Evolutionary conservation across 495 filamentous ascomycete species (phyloP), one percentile per base, ranked within the genome.

Genomic region (Daldinia vernicosa): DNA sequence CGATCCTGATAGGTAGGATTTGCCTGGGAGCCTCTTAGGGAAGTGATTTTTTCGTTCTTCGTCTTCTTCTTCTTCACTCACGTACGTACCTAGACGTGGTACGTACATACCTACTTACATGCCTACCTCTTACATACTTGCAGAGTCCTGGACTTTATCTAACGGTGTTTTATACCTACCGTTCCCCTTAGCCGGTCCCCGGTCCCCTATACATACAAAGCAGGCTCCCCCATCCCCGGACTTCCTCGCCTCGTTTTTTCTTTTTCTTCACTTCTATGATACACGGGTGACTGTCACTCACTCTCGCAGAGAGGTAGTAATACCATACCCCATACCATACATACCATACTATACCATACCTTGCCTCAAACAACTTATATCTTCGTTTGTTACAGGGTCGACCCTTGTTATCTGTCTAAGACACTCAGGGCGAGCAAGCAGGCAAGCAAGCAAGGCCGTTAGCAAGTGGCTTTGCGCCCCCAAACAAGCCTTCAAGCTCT

Each of bases 1-100:
- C 35, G n/a, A 12, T 73, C 55, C 70, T 69, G 66, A 73, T 73
- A 73, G 70, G 70, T 58, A 73, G 70, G 60, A 12, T 39, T 22
- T 72, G 60, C 56, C 39, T 40, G 27, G 47, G 69, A 71, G 69
- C 69, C 69, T 71, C 69, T 64, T 55, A 9, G 26, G n/a, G 47
- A 53, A 51, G 52, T 47, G 6, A 1, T 6, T 8, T 0, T 43
- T 17, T 43, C n/a, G n/a, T n/a, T n/a, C n/a, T n/a, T n/a, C n/a
- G n/a, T n/a, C n/a, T n/a, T n/a, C n/a, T n/a, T n/a, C n/a, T n/a
- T 17, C 0, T 43, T 19, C 40, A 45, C 40, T 22, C 55, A 28
- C 11, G 50, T 53, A 52, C 28, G 54, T 63, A 53, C 63, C 24
- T 52, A 47, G 8, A 54, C 63, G 66, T 66, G 60, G 14, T 19